phyloP scores from a whole-genome alignment of 179 eudicot species.

The Corrigiola litoralis region DNA sequence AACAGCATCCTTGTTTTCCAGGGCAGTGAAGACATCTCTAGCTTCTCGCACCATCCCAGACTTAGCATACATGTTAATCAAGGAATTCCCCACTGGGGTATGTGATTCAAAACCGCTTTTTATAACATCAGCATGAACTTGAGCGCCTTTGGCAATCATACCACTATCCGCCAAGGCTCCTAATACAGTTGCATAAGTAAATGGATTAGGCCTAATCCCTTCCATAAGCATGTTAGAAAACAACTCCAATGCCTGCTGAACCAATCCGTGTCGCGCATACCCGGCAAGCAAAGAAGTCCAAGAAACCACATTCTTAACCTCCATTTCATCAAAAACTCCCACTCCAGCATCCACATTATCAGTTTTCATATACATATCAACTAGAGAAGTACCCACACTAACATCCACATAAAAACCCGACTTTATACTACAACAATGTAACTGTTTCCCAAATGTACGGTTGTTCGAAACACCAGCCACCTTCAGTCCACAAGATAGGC shows the following conservation, averaged over 20 bases:
- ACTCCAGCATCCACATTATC: constrained; percentile 24
- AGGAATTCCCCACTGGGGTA: constrained; percentile 37
- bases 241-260: constrained; percentile 27
- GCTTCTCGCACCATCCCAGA: constrained; percentile 34
- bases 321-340: constrained; percentile 36
- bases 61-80: constrained; percentile 42
- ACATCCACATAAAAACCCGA: constrained; percentile 39
- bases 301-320: constrained; percentile 41
- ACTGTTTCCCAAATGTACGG: constrained; percentile 24
- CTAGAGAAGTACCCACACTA: constrained; percentile 46
- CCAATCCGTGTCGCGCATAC: constrained; percentile 33
- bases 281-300: constrained; percentile 49
- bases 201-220: constrained; percentile 36
- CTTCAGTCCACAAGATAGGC: constrained; percentile 38
- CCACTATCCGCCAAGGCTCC: constrained; percentile 31
- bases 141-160: constrained; percentile 30
- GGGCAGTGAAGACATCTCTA: constrained; percentile 24
- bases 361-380: constrained; percentile 46
- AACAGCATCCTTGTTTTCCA: constrained; percentile 34
- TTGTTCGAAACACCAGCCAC: constrained; percentile 26
- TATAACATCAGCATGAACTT: constrained; percentile 34
- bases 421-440: constrained; percentile 39
- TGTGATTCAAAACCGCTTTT: constrained; percentile 29
- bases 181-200: constrained; percentile 38
- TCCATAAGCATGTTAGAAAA: constrained; percentile 27